Evolutionary conservation across 257 asterid genomes (phyloP), one percentile per base, ranked within the genome.

Genomic region (Jacaranda copaia): DNA sequence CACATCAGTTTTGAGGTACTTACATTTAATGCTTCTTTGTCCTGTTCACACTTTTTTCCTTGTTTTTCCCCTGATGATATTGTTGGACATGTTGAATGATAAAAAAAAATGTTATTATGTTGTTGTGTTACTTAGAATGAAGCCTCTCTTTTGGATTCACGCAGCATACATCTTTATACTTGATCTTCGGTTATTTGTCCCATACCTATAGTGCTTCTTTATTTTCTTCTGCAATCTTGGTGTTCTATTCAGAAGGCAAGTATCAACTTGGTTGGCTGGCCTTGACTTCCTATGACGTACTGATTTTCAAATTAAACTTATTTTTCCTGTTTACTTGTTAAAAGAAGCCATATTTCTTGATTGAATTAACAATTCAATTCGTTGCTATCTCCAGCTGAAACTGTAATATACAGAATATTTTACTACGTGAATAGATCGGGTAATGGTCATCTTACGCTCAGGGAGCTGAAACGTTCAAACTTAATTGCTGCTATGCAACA

Each of bases 351-450:
- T 11, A 32, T 75, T 60, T 61, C 13, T 60, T 75, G 66, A 43
- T 60, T 75, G 66, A 43, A 43, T 55, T 85, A 77, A 82, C 81
- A 64, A 56, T 73, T 64, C 74, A 68, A 38, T 85, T 80, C 71
- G 40, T 85, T 87, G 88, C 80, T 68, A 75, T 91, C 82, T 81
- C 88, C 98, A 94, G 98, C 98, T 81, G 98, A 94, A 88, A 94
- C 98, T 80, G 98, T 92, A 76, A 84, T 92, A 91, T 87, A 89
- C 93, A 88, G 98, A 94, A 92, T 94, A 87, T 94, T 90, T 89
- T 94, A 92, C 93, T 94, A 92, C 82, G 96, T 89, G 86, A 94
- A 94, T 88, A 90, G 98, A 89, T 72, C 88, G 87, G 93, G 94
- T 82, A 92, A 90, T 84, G 95, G 98, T 62, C 93, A 82, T 73